Evolutionary conservation across 2,329 filamentous ascomycete species (phyloP).

Genomic region (Xylariales sp.): DNA sequence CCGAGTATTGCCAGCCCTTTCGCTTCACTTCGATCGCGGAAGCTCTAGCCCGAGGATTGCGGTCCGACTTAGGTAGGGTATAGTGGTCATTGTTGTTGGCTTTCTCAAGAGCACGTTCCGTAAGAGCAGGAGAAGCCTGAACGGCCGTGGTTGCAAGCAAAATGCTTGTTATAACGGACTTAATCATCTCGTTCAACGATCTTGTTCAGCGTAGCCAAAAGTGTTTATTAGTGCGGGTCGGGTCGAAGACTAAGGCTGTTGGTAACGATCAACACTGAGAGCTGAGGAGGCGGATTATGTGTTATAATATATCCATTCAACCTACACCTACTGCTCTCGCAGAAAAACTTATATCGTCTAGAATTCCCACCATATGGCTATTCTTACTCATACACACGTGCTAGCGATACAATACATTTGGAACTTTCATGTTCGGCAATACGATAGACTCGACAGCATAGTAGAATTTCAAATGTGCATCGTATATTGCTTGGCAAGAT

Average conservation of each 20-base stretch:
- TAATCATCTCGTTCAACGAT: constrained; percentile 21
- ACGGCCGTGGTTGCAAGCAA: constrained; percentile 28
- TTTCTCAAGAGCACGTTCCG: constrained; percentile 26
- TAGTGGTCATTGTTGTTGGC: constrained; percentile 23
- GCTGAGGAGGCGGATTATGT: neutral
- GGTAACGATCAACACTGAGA: neutral
- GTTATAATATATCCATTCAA: constrained; percentile 25
- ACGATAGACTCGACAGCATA: constrained; percentile 10
- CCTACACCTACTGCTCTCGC: neutral
- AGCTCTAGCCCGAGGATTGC: constrained; percentile 31
- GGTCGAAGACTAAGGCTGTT: neutral
- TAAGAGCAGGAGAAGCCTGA: constrained; percentile 29
- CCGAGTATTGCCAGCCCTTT: constrained; percentile 32
- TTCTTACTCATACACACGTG: constrained; percentile 14
- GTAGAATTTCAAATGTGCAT: constrained; percentile 30
- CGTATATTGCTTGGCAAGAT: constrained; percentile 30
- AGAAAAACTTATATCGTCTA: neutral
- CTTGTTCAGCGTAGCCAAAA: neutral
- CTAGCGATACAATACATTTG: constrained; percentile 19
- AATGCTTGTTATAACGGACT: constrained; percentile 22
- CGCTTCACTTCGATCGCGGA: constrained; percentile 32
- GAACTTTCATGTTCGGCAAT: constrained; percentile 3
- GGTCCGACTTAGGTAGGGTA: constrained; percentile 23
- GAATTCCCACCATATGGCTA: neutral
- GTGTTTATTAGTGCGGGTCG: neutral